Conservation (phyloP, 2,329 filamentous ascomycete genomes). For the Talaromyces albobiverticillius region DNA sequence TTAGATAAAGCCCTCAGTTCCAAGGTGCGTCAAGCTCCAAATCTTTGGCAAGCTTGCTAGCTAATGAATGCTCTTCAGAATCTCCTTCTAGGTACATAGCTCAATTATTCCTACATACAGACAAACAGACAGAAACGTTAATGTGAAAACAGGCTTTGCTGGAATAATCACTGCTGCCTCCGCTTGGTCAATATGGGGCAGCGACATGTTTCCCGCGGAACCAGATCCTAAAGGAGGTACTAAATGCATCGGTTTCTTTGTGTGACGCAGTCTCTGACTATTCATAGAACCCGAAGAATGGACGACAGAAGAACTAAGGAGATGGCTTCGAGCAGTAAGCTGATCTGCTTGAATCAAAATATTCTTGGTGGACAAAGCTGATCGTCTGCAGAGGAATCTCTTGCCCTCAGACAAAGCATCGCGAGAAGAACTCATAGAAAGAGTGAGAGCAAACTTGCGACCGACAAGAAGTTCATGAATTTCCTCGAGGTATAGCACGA, state of each 20-base stretch:
- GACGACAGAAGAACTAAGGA: constrained; percentile 74
- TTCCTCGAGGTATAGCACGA: background rate
- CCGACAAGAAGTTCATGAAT: constrained; percentile 32
- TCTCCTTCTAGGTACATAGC: constrained; percentile 61
- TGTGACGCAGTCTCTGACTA: background rate
- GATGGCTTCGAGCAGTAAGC: constrained; percentile 78
- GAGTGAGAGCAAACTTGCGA: constrained; percentile 67
- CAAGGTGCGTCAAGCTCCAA: constrained; percentile 53
- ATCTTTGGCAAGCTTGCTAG: constrained; percentile 15
- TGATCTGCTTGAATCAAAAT: background rate
- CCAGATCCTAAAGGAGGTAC: constrained; percentile 74
- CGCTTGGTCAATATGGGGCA: constrained; percentile 80
- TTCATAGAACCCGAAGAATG: constrained; percentile 62
- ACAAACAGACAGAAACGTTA: background rate
- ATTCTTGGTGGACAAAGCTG: background rate
- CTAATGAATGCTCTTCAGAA: constrained; percentile 50
- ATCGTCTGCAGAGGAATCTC: constrained; percentile 56
- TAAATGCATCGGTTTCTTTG: constrained; percentile 25
- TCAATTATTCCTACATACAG: too few species aligned
- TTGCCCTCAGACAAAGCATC: constrained; percentile 59
- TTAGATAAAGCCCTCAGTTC: constrained; percentile 68
- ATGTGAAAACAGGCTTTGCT: constrained; percentile 62
- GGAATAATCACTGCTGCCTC: constrained; percentile 78
- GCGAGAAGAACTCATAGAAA: constrained; percentile 63
- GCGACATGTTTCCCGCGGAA: constrained; percentile 74